Conservation (phyloP, 352 stramenopile genomes). For the Pythium aquatile region DNA sequence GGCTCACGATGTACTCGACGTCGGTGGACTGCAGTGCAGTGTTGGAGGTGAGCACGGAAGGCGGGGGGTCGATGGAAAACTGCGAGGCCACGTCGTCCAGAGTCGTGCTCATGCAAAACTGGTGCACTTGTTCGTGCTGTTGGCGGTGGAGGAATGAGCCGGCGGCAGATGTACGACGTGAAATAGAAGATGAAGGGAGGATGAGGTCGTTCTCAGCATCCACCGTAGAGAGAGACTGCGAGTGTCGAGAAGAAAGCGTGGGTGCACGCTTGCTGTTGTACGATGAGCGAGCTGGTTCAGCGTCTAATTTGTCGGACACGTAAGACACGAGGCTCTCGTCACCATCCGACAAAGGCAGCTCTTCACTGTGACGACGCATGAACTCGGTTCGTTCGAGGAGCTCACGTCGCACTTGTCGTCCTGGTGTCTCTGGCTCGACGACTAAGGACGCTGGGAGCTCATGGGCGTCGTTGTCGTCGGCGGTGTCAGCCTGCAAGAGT, state of each 20-base stretch:
- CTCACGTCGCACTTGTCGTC: conserved; percentile 21
- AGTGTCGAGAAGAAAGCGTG: background rate
- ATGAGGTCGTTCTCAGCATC: conserved; percentile 8
- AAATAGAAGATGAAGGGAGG: background rate
- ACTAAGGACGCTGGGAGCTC: background rate
- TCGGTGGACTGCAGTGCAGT: conserved; percentile 37
- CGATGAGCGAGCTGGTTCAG: background rate
- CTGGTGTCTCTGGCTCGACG: conserved; percentile 17
- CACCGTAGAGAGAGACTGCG: background rate
- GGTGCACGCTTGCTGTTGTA: background rate
- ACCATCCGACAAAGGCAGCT: conserved; percentile 20
- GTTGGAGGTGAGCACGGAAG: conserved; percentile 5
- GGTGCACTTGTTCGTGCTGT: background rate
- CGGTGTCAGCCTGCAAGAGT: background rate
- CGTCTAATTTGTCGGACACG: conserved; percentile 17
- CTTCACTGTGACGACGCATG: conserved; percentile 28
- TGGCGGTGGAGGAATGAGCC: background rate
- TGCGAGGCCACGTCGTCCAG: conserved; percentile 30
- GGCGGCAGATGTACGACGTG: background rate
- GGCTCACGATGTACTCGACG: conserved; percentile 64
- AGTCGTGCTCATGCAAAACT: conserved; percentile 14
- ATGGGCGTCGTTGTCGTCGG: background rate
- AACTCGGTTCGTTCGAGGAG: conserved; percentile 26
- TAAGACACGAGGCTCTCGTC: conserved; percentile 20
- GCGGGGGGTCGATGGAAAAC: conserved; percentile 27